Evolutionary conservation across 768 basidiomycete species (phyloP).

Genomic region (Mycena polygramma): DNA sequence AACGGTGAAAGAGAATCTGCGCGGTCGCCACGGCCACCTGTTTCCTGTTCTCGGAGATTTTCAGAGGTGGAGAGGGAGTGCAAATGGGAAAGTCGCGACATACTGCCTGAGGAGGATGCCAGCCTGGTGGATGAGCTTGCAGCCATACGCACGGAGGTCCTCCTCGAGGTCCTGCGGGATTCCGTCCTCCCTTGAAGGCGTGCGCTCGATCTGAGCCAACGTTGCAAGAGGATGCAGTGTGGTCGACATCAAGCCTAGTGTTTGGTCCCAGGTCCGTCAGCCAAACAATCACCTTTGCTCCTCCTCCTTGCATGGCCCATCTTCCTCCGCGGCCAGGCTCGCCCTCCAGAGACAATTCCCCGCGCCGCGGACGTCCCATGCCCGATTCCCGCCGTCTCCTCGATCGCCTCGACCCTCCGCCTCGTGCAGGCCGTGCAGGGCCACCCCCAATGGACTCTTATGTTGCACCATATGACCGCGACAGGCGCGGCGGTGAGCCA

Average conservation of each 20-base stretch:
- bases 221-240: constrained; percentile 88
- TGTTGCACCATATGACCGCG: constrained; percentile 22
- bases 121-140: constrained; percentile 95
- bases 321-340: constrained; percentile 24
- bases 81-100: constrained; percentile 42
- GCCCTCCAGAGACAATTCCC: constrained; percentile 1
- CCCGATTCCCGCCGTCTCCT: constrained; percentile 21
- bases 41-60: constrained; percentile 65
- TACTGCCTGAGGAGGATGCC: constrained; percentile 93
- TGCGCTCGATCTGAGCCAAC: constrained; percentile 78
- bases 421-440: background rate
- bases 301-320: constrained; percentile 6
- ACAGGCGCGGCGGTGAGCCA: background rate
- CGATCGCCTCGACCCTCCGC: constrained; percentile 28
- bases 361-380: constrained; percentile 12
- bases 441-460: constrained; percentile 29
- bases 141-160: constrained; percentile 91
- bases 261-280: constrained; percentile 4
- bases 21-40: constrained; percentile 98
- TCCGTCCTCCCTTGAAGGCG: constrained; percentile 87
- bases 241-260: constrained; percentile 53
- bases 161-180: constrained; percentile 86
- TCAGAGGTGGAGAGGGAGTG: constrained; percentile 22
- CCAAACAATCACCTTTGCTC: constrained; percentile 7
- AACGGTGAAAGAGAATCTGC: constrained; percentile 95